Conservation (phyloP, 2,329 filamentous ascomycete species). For the Sporothrix curviconia region DNA sequence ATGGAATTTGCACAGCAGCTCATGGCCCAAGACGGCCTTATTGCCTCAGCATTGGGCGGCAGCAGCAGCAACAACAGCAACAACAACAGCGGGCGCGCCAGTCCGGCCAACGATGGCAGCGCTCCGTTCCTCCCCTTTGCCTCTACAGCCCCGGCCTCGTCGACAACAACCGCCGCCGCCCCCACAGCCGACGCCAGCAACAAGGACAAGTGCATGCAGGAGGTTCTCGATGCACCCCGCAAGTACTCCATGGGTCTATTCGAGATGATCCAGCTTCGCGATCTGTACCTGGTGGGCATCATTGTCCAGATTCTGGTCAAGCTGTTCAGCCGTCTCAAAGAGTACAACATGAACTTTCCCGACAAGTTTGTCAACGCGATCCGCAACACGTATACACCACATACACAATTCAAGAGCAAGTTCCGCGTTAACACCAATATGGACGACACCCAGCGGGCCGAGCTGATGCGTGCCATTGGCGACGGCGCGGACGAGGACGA, state of each 20-base stretch:
- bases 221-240: slow-evolving; percentile 58
- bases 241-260: slow-evolving; percentile 62
- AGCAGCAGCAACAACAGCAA: slow-evolving; percentile 20
- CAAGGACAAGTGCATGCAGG: slow-evolving; percentile 29
- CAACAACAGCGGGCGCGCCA: slow-evolving; percentile 18
- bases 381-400: slow-evolving; percentile 59
- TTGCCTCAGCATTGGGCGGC: slow-evolving; percentile 60
- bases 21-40: slow-evolving; percentile 76
- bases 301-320: slow-evolving; percentile 79
- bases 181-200: slow-evolving; percentile 16
- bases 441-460: slow-evolving; percentile 73
- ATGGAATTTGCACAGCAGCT: slow-evolving; percentile 89
- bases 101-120: neutral
- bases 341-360: slow-evolving; percentile 66
- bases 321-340: slow-evolving; percentile 72
- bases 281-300: slow-evolving; percentile 75
- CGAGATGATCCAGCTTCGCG: slow-evolving; percentile 84
- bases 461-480: slow-evolving; percentile 60
- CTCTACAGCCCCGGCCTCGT: neutral
- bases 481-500: slow-evolving; percentile 48
- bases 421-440: slow-evolving; percentile 69
- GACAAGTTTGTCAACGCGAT: slow-evolving; percentile 45
- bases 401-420: slow-evolving; percentile 46
- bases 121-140: neutral
- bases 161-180: slow-evolving; percentile 13